A percentile compares a stretch with the other conserved stretches of the same genome.
phyloP scores from a whole-genome alignment of 1,284 basidiomycete genomes.

The Pyrrhoderma noxium region DNA sequence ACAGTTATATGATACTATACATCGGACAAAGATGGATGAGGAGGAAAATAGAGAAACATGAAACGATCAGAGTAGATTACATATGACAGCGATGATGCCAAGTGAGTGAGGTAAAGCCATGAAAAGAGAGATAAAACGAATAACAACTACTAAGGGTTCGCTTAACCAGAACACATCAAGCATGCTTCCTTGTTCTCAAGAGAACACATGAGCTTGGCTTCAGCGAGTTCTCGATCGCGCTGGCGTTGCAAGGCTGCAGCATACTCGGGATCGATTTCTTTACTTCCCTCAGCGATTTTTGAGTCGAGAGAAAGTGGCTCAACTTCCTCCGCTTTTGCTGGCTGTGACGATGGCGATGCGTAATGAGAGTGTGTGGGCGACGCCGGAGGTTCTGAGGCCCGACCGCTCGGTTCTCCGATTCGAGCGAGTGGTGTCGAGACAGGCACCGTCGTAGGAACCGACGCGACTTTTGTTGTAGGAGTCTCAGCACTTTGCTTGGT shows the following conservation, averaged over 20 bases:
- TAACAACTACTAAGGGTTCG: neutral
- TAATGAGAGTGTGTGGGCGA: slow-evolving; percentile 20
- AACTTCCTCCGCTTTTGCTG: slow-evolving; percentile 20
- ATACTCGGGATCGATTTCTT: slow-evolving; percentile 61
- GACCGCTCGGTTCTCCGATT: slow-evolving; percentile 15
- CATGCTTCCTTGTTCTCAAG: slow-evolving; percentile 87
- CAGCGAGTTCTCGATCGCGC: slow-evolving; percentile 70
- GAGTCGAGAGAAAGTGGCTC: slow-evolving; percentile 31
- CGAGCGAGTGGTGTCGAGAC: slow-evolving; percentile 19
- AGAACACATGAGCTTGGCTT: slow-evolving; percentile 76
- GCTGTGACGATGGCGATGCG: slow-evolving; percentile 15
- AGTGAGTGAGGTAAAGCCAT: too few relatives aligned
- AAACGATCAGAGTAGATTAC: too few relatives aligned
- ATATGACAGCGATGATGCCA: too few relatives aligned
- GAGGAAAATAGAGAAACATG: too few relatives aligned
- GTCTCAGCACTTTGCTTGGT: slow-evolving; percentile 42
- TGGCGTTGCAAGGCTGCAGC: slow-evolving; percentile 73
- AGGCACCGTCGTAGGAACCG: slow-evolving; percentile 21
- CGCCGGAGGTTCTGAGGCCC: slow-evolving; percentile 17
- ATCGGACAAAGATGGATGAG: too few relatives aligned
- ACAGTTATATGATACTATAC: too few relatives aligned
- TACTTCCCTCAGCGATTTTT: slow-evolving; percentile 40
- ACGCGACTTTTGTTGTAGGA: slow-evolving; percentile 27
- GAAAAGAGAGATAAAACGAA: neutral
- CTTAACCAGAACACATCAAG: slow-evolving; percentile 76